Conservation (phyloP, 306 rosid genomes). For the Malus asiatica region DNA sequence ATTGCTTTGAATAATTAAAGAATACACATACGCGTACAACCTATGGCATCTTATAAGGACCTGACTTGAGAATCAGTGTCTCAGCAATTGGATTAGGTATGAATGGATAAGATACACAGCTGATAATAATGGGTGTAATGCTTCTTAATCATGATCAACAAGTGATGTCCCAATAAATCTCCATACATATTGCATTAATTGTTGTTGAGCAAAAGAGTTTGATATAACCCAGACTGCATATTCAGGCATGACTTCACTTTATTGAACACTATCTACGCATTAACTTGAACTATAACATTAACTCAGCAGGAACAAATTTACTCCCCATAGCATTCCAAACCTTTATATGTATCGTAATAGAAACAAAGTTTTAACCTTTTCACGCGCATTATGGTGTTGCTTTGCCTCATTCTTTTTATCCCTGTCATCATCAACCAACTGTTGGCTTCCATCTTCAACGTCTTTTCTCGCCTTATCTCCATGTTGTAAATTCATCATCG, state of each 20-base stretch:
- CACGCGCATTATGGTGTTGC: constrained; percentile 39
- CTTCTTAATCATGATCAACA: background rate
- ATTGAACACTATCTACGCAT: background rate
- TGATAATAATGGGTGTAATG: background rate
- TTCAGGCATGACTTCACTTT: background rate
- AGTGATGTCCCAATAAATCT: background rate
- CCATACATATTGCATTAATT: background rate
- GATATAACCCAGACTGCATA: background rate
- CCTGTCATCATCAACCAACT: constrained; percentile 50
- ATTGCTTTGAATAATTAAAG: background rate
- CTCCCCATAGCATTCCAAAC: background rate
- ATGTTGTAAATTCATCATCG: constrained; percentile 17
- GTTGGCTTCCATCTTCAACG: background rate
- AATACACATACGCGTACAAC: background rate
- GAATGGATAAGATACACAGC: background rate
- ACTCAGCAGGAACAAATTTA: background rate
- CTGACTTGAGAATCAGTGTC: background rate
- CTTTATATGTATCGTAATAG: background rate
- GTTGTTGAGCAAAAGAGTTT: background rate
- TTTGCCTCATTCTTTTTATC: constrained; percentile 43
- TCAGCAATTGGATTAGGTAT: background rate
- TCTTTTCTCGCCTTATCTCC: constrained; percentile 7
- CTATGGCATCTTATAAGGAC: background rate
- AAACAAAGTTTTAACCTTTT: constrained; percentile 44
- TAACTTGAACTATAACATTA: background rate